These are phyloP conservation scores for Capsicum rhomboideum DNA, from an alignment of 257 asterid genomes.

Conservation along the genomic window DNA sequence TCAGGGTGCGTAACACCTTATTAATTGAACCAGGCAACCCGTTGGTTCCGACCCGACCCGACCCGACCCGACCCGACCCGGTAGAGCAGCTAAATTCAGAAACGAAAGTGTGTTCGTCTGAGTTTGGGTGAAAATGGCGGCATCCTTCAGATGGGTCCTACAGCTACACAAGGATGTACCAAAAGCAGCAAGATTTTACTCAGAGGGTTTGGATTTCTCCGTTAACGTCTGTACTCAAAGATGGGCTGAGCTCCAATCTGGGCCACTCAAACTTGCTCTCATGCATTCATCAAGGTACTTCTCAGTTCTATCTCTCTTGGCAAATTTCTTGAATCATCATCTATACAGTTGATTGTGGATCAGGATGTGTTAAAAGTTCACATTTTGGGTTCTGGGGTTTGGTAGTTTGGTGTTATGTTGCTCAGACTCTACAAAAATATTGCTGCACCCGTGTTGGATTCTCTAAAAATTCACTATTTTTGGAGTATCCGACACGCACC, in stretches of 20 bases:
- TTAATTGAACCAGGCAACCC: not conserved
- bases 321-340: not conserved
- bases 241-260: conserved; percentile 95
- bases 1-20: too few species aligned
- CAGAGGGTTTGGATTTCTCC: conserved; percentile 78
- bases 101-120: not conserved
- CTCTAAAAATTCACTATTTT: too few species aligned
- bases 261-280: conserved; percentile 78
- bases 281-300: conserved; percentile 55
- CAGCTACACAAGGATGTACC: conserved; percentile 92
- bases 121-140: conserved; percentile 33
- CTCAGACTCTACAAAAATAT: too few species aligned
- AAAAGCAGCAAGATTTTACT: conserved; percentile 77
- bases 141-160: conserved; percentile 67
- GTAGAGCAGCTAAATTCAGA: not conserved
- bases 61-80: not conserved
- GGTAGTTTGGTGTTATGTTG: too few species aligned
- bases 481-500: too few species aligned
- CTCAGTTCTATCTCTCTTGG: not conserved
- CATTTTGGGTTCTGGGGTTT: not conserved
- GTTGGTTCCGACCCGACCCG: too few species aligned
- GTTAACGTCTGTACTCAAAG: conserved; percentile 71
- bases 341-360: not conserved
- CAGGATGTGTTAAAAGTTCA: not conserved
- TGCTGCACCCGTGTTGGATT: too few species aligned